These are phyloP conservation scores for Fusarium euwallaceae DNA, from an alignment of 2,329 filamentous ascomycete species.

Conservation along the genomic window DNA sequence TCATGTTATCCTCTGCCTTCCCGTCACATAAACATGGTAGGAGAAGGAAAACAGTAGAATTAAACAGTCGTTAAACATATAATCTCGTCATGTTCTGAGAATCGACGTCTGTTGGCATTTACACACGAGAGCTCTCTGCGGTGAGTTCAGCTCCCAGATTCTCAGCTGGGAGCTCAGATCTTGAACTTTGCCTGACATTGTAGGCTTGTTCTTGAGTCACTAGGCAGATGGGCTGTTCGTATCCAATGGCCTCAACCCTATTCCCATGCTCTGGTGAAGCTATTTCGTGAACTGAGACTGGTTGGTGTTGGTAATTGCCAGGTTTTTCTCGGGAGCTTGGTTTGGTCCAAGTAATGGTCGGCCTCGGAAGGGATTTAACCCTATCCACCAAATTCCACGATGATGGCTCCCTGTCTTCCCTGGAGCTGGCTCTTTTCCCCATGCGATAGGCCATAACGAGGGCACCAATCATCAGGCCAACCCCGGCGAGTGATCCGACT, in stretches of 20 bases:
- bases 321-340: background rate
- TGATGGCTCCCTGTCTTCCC: background rate
- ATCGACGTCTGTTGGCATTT: background rate
- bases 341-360: background rate
- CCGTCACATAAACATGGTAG: no score
- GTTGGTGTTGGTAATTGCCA: background rate
- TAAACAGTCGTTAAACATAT: no score
- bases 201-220: background rate
- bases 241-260: background rate
- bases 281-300: background rate
- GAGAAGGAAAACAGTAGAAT: no score
- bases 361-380: background rate
- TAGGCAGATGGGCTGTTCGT: background rate
- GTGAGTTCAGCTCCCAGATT: background rate
- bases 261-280: background rate
- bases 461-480: background rate
- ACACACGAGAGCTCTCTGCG: background rate
- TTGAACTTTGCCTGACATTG: background rate
- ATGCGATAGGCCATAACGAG: background rate
- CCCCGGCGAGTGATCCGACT: background rate
- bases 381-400: background rate
- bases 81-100: no score
- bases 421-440: background rate
- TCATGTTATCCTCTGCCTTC: no score
- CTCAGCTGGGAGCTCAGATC: background rate